Base-by-base conservation (phyloP, 257 asterid species). In the Penstemon davidsonii region DNA sequence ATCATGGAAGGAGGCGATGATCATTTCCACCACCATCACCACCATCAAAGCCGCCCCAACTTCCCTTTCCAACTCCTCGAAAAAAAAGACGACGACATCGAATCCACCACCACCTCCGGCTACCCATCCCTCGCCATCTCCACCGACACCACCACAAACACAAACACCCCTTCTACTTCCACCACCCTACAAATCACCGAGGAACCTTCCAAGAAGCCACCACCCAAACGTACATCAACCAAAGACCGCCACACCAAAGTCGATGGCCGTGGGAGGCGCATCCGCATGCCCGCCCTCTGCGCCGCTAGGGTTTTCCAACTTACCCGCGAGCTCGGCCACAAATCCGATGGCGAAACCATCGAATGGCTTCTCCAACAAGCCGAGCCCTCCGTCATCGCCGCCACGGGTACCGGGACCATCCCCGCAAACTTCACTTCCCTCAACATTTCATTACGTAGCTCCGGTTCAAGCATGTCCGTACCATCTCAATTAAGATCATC, bases 291-390 rank as follows among this genome's bases (percentile, higher is more conserved):
- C 0, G 98, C 95, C 0, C 81, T 89, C 2, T 92, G 96, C 47
- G 98, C 98, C 0, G 96, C 98, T 77, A 86, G 98, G 92, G 98
- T 92, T 83, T 92, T 92, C 49, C 98, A 92, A 75, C 92, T 92
- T 10, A 92, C 98, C 0, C 89, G 98, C 0, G 98, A 92, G 61
- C 87, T 92, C 50, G 98, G 98, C 44, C 98, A 92, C 82, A 91
- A 91, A 60, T 89, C 98, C 18, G 98, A 91, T 62, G 98, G 98
- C 0, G 95, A 91, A 42, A 91, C 98, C 38, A 85, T 91, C 13
- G 96, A 91, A 70, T 89, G 98, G 97, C 84, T 90, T 0, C 94
- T 90, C 2, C 96, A 90, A 60, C 98, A 93, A 70, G 98, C 97
- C n/a, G 97, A 93, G 76, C 98, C 97, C 0, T 74, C 98, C 3